These are phyloP conservation scores for Davidsoniella neocaledoniae DNA, from an alignment of 2,329 filamentous ascomycete species.

Conservation along the genomic window DNA sequence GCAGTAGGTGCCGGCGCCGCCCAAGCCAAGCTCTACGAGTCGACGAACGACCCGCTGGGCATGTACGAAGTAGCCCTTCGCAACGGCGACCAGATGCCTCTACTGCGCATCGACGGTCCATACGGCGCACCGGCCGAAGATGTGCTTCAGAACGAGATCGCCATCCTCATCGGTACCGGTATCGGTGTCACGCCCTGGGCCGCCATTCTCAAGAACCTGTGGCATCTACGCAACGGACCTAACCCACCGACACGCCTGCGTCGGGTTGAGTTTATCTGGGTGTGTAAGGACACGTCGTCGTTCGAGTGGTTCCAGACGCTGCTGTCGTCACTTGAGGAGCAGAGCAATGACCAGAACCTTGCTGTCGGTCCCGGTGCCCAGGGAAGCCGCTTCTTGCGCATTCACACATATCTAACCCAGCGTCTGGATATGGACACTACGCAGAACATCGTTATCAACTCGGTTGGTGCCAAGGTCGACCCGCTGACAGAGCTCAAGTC, in stretches of 20 bases:
- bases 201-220: constrained; percentile 88
- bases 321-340: constrained; percentile 74
- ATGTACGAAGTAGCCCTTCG: constrained; percentile 97
- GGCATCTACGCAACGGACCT: constrained; percentile 79
- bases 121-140: constrained; percentile 96
- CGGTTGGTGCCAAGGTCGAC: constrained; percentile 72
- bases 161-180: constrained; percentile 69
- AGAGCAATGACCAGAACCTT: constrained; percentile 46
- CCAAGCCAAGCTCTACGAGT: constrained; percentile 70
- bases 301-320: constrained; percentile 99
- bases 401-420: constrained; percentile 95
- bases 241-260: constrained; percentile 80
- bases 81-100: constrained; percentile 84
- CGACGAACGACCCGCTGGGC: constrained; percentile 56
- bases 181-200: constrained; percentile 83
- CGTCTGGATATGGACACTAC: constrained; percentile 80
- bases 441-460: constrained; percentile 94
- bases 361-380: constrained; percentile 50
- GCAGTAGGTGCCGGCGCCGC: constrained; percentile 80
- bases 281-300: constrained; percentile 85
- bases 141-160: constrained; percentile 85
- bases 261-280: constrained; percentile 97
- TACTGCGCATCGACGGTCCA: constrained; percentile 78
- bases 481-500: constrained; percentile 82
- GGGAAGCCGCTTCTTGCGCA: constrained; percentile 75